Conservation (phyloP, 345 rosid species). For the Erysimum cheiranthoides region DNA sequence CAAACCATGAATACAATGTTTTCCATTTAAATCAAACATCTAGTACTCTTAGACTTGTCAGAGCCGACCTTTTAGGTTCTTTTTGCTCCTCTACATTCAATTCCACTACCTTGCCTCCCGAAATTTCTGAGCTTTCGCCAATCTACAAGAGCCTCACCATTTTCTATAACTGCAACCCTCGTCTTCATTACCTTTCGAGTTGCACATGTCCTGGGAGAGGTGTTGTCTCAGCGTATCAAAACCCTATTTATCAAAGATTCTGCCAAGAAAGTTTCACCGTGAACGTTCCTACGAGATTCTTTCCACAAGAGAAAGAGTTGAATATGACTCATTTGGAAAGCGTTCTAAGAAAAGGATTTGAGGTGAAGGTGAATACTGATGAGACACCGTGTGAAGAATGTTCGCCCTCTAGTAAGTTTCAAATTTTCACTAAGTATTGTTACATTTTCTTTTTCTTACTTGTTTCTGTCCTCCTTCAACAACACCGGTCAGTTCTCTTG, state of each 20-base stretch:
- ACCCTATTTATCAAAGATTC: fast-evolving
- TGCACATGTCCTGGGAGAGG: not conserved
- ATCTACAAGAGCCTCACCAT: not conserved
- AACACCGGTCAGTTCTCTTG: no score
- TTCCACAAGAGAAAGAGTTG: no score
- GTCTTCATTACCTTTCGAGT: conserved; percentile 13
- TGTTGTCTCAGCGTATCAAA: not conserved
- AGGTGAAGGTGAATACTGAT: conserved; percentile 35
- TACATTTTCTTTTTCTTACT: not conserved
- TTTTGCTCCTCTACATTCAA: conserved; percentile 5
- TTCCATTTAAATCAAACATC: no score
- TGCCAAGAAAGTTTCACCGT: not conserved
- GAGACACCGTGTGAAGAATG: conserved; percentile 5
- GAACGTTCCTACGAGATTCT: not conserved
- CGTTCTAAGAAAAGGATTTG: conserved; percentile 29
- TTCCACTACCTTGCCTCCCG: conserved; percentile 8
- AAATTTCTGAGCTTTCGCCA: not conserved
- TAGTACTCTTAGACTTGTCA: conserved; percentile 34
- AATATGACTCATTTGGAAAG: not conserved
- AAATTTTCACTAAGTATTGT: not conserved
- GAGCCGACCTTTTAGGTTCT: conserved; percentile 11
- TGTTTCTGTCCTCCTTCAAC: not conserved
- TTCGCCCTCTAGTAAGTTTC: not conserved
- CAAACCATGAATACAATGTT: no score
- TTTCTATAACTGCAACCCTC: conserved; percentile 24